Base-by-base conservation (phyloP, 2,329 filamentous ascomycete genomes). In the Diaporthe capsici region DNA sequence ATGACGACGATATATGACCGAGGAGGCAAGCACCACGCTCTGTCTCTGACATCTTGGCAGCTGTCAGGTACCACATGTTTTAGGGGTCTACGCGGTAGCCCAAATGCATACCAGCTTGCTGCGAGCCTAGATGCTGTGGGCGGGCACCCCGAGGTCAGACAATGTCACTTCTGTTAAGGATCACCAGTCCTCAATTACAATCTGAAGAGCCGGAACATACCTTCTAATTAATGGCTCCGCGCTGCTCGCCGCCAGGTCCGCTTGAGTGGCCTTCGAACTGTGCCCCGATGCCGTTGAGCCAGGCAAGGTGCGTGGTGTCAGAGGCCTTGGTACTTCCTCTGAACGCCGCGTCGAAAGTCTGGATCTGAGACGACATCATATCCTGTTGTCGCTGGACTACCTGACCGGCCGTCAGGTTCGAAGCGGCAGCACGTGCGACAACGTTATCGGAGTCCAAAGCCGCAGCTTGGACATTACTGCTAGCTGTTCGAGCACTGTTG, bases 241-340 rank as follows among this genome's bases (percentile, higher is more conserved):
- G 44, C 20, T 51, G 63, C 22, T 37, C 44, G 31, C 63, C 63
- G 47, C 47, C 39, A 0, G 20, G 28, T 4, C 63, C 63, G 5
- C 20, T 68, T 15, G 63, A 12, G 31, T 53, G 5, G 6, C 2
- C 13, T 20, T 7, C 63, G 22, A 68, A 68, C 63, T 68, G 63
- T 39, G 31, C 31, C 7, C 63, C 63, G 1, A 53, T 20, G 44
- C 47, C 47, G 28, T 17, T n/a, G 31, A 68, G 13, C 63, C 31
- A 53, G 0, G 47, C 28, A 10, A 31, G 22, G 1, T 51, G 22
- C 0, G 20, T 4, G 13, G 31, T 9, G 3, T 4, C 44, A 4
- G 20, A 37, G 28, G 31, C 20, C 6, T 6, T 3, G 20, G 20
- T 9, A 20, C 22, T 0, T 1, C 3, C 31, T 7, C 22, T 12